These are phyloP conservation scores for Epithele typhae DNA, from an alignment of 768 basidiomycete genomes.

Conservation along the genomic window DNA sequence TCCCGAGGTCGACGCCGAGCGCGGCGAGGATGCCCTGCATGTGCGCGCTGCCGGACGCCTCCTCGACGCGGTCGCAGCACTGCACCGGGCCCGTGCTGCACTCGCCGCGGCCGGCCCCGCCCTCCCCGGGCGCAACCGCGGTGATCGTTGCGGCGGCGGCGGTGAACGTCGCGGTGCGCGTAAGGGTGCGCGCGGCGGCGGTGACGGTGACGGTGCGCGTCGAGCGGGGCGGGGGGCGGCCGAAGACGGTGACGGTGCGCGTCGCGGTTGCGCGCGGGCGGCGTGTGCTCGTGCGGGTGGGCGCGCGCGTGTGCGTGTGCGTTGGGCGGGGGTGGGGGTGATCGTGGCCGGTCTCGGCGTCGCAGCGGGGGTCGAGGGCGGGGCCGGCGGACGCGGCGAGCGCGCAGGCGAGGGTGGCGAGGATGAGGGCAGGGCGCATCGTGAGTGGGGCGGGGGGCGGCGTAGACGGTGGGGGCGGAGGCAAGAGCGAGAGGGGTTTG, in stretches of 20 bases:
- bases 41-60: slow-evolving; percentile 4
- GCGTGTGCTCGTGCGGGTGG: not conserved
- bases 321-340: not conserved
- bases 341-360: too few relatives aligned
- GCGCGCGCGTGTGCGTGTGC: not conserved
- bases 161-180: slow-evolving; percentile 3
- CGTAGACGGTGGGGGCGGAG: not conserved
- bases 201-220: slow-evolving; percentile 2
- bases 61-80: slow-evolving; percentile 28
- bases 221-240: too few relatives aligned
- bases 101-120: slow-evolving; percentile 6
- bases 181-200: not conserved
- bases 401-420: slow-evolving; percentile 3
- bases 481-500: not conserved
- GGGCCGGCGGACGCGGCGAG: not conserved
- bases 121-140: slow-evolving; percentile 1
- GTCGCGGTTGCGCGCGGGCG: slow-evolving; percentile 4
- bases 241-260: slow-evolving; percentile 1
- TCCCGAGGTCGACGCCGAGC: slow-evolving; percentile 11
- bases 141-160: not conserved
- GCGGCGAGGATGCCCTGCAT: slow-evolving; percentile 14
- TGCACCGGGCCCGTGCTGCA: slow-evolving; percentile 29
- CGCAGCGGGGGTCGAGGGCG: not conserved
- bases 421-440: slow-evolving; percentile 1
- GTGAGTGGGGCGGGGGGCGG: not conserved